Percentiles rank a stretch among this genome's conserved stretches.
Conservation (phyloP, 2,329 filamentous ascomycete species). For the Penicillium hordei region DNA sequence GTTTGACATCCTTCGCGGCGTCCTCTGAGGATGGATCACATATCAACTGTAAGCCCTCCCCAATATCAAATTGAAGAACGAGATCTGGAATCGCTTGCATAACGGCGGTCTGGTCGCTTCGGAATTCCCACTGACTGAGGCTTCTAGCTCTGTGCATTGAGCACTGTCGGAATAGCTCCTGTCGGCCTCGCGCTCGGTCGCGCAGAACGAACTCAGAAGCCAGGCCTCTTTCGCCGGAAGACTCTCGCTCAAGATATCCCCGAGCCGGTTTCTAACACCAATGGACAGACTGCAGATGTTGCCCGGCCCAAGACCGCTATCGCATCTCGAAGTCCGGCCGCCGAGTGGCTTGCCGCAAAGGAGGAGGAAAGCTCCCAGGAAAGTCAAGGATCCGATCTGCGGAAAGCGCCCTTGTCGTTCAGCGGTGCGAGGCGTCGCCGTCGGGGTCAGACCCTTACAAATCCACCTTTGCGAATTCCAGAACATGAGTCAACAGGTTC, state of each 20-base stretch:
- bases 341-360: constrained; percentile 16
- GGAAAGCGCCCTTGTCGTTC: constrained; percentile 29
- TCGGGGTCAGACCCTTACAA: constrained; percentile 40
- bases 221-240: constrained; percentile 29
- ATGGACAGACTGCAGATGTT: constrained; percentile 16
- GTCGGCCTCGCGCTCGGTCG: constrained; percentile 59
- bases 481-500: constrained; percentile 26
- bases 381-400: constrained; percentile 18
- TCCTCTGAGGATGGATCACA: constrained; percentile 42
- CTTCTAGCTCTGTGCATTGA: constrained; percentile 60
- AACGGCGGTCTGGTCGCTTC: neutral
- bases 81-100: neutral
- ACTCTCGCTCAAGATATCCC: constrained; percentile 24
- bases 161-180: constrained; percentile 61
- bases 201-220: constrained; percentile 43
- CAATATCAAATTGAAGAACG: neutral
- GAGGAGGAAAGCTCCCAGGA: constrained; percentile 16
- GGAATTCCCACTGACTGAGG: constrained; percentile 10
- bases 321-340: constrained; percentile 17
- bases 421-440: constrained; percentile 34
- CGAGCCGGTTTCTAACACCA: constrained; percentile 13
- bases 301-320: constrained; percentile 23
- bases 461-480: constrained; percentile 28
- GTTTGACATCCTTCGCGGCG: constrained; percentile 31
- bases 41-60: constrained; percentile 37